A percentile compares a stretch with the other conserved stretches of the same genome.
phyloP scores from a whole-genome alignment of 164 flowering plant genomes.

The Buxus sempervirens region DNA sequence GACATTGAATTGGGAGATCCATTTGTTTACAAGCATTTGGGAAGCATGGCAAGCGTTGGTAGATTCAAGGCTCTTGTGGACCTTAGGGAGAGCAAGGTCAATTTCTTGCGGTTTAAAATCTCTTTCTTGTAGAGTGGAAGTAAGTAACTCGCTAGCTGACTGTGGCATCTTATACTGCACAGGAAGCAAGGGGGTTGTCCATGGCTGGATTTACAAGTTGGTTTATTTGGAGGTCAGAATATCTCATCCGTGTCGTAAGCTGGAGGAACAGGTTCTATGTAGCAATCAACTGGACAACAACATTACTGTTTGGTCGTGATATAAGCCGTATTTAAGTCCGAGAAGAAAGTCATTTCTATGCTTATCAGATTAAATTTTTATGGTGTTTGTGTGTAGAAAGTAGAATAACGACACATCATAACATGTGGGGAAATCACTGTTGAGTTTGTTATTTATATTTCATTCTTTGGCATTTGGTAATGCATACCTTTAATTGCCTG shows the following conservation, averaged over 20 bases:
- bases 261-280: conserved; percentile 98
- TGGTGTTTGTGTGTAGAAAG: not conserved
- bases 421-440: not conserved
- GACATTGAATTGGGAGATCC: conserved; percentile 57
- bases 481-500: not conserved
- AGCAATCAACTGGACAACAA: conserved; percentile 86
- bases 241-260: conserved; percentile 86
- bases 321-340: conserved; percentile 66
- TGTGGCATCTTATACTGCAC: conserved; percentile 15
- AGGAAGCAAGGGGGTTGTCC: conserved; percentile 81
- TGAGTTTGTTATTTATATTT: not conserved
- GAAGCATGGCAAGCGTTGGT: conserved; percentile 96
- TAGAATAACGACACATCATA: not conserved
- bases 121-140: not conserved
- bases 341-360: conserved; percentile 2
- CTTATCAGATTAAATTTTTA: not conserved
- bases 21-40: conserved; percentile 89
- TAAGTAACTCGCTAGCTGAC: conserved; percentile 4
- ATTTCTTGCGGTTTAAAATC: not conserved
- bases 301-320: conserved; percentile 89
- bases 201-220: conserved; percentile 80
- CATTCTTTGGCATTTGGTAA: not conserved
- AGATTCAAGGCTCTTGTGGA: conserved; percentile 97
- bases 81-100: conserved; percentile 87
- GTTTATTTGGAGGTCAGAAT: conserved; percentile 94